Conservation (phyloP, 805 yeast species). For the Spathaspora arborariae region DNA sequence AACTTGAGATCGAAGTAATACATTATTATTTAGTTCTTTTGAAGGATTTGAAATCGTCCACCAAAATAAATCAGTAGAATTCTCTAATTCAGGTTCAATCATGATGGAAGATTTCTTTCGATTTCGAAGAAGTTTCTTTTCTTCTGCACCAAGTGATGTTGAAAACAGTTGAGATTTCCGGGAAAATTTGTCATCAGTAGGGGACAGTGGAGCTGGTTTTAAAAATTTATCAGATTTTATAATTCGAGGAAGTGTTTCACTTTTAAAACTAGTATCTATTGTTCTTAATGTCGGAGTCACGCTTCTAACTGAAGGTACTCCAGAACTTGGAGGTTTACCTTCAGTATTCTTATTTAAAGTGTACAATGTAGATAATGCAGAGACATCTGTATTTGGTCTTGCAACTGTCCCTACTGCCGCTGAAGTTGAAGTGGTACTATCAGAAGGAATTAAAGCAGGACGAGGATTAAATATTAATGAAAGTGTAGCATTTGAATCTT, state of each 20-base stretch:
- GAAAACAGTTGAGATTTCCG: neutral
- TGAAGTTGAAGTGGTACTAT: slow-evolving; percentile 29
- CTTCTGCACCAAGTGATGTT: neutral
- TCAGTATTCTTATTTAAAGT: slow-evolving; percentile 24
- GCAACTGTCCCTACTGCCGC: slow-evolving; percentile 37
- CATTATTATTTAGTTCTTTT: slow-evolving; percentile 51
- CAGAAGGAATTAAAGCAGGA: slow-evolving; percentile 12
- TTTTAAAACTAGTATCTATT: neutral
- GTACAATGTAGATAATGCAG: slow-evolving; percentile 39
- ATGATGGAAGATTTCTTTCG: slow-evolving; percentile 5
- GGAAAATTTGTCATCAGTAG: neutral
- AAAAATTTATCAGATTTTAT: neutral
- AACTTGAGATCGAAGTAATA: slow-evolving; percentile 54
- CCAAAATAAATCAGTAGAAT: slow-evolving; percentile 24
- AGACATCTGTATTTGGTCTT: slow-evolving; percentile 19
- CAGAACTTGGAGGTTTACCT: neutral
- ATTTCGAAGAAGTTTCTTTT: neutral
- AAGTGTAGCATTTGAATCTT: slow-evolving; percentile 20
- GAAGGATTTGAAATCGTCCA: slow-evolving; percentile 64
- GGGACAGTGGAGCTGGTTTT: neutral
- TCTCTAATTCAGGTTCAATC: slow-evolving; percentile 8
- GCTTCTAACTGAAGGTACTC: neutral
- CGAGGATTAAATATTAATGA: slow-evolving; percentile 22
- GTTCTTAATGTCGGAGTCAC: neutral
- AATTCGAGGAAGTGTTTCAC: neutral